Percentiles rank a stretch among this genome's conserved stretches.
Evolutionary conservation across 2,329 filamentous ascomycete species (phyloP).

Genomic region (Magnaporthales sp.): DNA sequence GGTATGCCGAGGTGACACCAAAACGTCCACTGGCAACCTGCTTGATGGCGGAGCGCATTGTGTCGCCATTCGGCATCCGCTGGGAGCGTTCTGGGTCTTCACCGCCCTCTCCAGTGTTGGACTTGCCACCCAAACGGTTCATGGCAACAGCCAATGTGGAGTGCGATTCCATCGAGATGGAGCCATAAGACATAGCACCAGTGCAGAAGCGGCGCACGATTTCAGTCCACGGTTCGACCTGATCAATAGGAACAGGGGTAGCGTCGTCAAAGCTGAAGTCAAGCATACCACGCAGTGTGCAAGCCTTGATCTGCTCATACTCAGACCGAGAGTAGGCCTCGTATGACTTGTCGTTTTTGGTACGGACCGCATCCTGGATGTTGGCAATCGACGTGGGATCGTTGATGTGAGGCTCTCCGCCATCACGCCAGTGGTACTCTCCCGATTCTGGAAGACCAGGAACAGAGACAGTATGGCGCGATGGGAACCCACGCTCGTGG

Average conservation of each 20-base stretch:
- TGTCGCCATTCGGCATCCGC: slow-evolving; percentile 82
- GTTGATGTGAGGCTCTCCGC: slow-evolving; percentile 91
- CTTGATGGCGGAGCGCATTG: slow-evolving; percentile 96
- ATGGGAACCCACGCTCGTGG: slow-evolving; percentile 88
- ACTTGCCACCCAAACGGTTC: slow-evolving; percentile 94
- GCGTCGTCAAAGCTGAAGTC: slow-evolving; percentile 93
- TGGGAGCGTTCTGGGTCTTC: slow-evolving; percentile 89
- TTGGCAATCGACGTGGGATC: slow-evolving; percentile 93
- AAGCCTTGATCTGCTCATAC: slow-evolving; percentile 94
- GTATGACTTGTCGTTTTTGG: slow-evolving; percentile 97
- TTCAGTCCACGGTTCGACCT: slow-evolving; percentile 97
- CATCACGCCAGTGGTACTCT: slow-evolving; percentile 97
- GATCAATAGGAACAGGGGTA: slow-evolving; percentile 81
- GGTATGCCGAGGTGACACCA: slow-evolving; percentile 89
- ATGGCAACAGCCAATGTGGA: slow-evolving; percentile 92
- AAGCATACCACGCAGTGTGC: slow-evolving; percentile 85
- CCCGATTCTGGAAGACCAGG: slow-evolving; percentile 83
- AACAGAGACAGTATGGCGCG: slow-evolving; percentile 65
- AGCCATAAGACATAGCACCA: slow-evolving; percentile 97
- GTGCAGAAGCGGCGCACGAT: slow-evolving; percentile 95
- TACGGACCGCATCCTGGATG: slow-evolving; percentile 91
- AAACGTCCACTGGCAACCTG: slow-evolving; percentile 95
- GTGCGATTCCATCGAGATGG: slow-evolving; percentile 97
- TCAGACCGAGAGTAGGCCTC: slow-evolving; percentile 90
- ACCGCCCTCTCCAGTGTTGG: slow-evolving; percentile 95